Conservation (phyloP, 371 early-diverging fungal species). For the Zopfochytrium polystomum region DNA sequence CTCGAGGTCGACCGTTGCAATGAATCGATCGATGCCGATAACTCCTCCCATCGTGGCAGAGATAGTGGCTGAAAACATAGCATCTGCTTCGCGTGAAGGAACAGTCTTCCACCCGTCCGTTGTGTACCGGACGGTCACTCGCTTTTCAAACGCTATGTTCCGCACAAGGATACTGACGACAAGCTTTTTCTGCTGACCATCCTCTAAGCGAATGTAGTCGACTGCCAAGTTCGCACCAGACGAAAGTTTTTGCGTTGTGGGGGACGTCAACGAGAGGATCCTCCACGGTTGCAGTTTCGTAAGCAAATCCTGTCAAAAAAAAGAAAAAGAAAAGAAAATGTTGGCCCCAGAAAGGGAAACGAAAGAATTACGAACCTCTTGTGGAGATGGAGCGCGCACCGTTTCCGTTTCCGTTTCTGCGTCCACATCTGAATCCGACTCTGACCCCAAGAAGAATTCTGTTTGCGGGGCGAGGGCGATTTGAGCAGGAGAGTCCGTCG, state of each 20-base stretch:
- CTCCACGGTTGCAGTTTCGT: too few relatives aligned
- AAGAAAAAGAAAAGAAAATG: too few relatives aligned
- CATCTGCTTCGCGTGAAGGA: too few relatives aligned
- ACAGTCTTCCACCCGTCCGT: constrained; percentile 7
- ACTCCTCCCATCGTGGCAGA: background rate
- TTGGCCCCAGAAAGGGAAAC: too few relatives aligned
- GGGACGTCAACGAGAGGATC: too few relatives aligned
- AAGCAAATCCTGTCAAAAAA: too few relatives aligned
- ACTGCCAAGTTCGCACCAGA: constrained; percentile 10
- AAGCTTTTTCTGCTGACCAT: constrained; percentile 9
- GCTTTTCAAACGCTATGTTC: constrained; percentile 9
- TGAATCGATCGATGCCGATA: constrained; percentile 14
- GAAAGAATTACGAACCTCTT: too few relatives aligned
- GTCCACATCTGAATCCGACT: background rate
- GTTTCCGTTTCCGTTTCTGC: too few relatives aligned
- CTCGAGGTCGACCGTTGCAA: background rate
- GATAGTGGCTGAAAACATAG: too few relatives aligned
- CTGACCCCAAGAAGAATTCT: constrained; percentile 7
- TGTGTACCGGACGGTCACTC: constrained; percentile 6
- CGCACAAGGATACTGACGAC: constrained; percentile 6
- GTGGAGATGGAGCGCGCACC: too few relatives aligned
- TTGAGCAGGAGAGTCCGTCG: constrained; percentile 13
- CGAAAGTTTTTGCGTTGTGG: too few relatives aligned
- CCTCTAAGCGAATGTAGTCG: constrained; percentile 2
- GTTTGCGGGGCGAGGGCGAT: constrained; percentile 14